phyloP scores from a whole-genome alignment of 495 filamentous ascomycete species.

The Margaritispora aquatica region DNA sequence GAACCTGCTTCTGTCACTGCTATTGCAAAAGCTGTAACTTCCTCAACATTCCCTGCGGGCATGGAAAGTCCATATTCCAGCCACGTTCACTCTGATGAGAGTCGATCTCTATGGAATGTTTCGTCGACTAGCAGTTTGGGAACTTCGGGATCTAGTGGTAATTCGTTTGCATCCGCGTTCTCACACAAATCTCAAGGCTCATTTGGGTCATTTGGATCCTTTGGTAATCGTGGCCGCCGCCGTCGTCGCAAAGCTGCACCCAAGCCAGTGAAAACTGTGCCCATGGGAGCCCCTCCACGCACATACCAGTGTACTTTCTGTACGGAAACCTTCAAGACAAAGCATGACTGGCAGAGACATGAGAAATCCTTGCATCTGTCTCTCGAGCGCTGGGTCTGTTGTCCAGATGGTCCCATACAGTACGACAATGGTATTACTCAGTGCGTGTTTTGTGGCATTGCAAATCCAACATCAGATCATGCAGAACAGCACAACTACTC shows the following conservation, averaged over 20 bases:
- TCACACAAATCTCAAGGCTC: conserved; percentile 63
- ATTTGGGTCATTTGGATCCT: conserved; percentile 60
- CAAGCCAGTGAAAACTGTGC: conserved; percentile 36
- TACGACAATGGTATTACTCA: conserved; percentile 35
- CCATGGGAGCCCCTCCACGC: conserved; percentile 19
- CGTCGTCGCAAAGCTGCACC: conserved; percentile 54
- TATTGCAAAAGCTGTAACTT: conserved; percentile 71
- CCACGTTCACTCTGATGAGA: conserved; percentile 60
- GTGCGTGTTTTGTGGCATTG: conserved; percentile 62
- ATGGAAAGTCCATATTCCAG: conserved; percentile 36
- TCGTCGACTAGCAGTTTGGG: conserved; percentile 69
- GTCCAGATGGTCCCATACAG: conserved; percentile 50
- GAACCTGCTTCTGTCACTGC: conserved; percentile 75
- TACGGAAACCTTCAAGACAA: conserved; percentile 70
- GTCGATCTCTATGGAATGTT: conserved; percentile 58
- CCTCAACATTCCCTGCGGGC: conserved; percentile 43
- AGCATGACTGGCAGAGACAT: conserved; percentile 81
- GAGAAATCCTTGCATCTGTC: conserved; percentile 75
- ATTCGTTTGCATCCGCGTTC: conserved; percentile 67
- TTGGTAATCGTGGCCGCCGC: conserved; percentile 66
- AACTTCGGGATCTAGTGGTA: conserved; percentile 60
- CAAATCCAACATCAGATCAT: conserved; percentile 53
- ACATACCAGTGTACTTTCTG: conserved; percentile 81
- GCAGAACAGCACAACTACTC: conserved; percentile 66
- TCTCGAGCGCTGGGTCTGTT: conserved; percentile 75